These are phyloP conservation scores for Auricularia sp. DNA, from an alignment of 768 basidiomycete genomes.

Conservation along the genomic window DNA sequence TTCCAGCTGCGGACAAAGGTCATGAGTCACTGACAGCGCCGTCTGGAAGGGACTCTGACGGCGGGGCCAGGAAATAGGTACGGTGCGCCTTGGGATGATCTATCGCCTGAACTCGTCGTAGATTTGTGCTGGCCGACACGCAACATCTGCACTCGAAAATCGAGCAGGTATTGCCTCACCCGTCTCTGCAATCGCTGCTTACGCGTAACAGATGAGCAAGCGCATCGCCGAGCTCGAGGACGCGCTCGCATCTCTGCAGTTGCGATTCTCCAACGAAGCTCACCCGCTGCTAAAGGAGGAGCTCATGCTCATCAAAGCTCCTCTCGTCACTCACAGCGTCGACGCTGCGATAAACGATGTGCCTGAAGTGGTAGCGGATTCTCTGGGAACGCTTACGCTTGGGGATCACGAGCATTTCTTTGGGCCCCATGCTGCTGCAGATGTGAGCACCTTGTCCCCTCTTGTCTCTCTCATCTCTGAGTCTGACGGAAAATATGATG, in stretches of 20 bases:
- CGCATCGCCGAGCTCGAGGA: slow-evolving; percentile 50
- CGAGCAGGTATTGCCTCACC: not conserved
- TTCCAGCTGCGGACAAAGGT: too few species aligned
- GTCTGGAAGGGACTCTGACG: not conserved
- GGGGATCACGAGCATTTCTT: not conserved
- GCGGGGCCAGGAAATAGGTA: not conserved
- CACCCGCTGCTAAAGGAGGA: slow-evolving; percentile 67
- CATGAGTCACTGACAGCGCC: not conserved
- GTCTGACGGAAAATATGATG: too few species aligned
- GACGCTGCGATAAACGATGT: not conserved
- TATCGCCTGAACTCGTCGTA: not conserved
- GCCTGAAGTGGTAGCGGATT: not conserved
- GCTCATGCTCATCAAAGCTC: slow-evolving; percentile 63
- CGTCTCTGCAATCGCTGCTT: too few species aligned
- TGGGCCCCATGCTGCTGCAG: not conserved
- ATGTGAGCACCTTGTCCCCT: not conserved
- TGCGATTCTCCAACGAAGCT: slow-evolving; percentile 37
- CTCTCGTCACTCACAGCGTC: not conserved
- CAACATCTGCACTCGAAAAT: not conserved
- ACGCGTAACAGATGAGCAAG: not conserved
- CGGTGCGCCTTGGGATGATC: not conserved
- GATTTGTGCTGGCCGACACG: not conserved
- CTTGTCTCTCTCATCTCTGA: too few species aligned
- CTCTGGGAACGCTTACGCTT: not conserved
- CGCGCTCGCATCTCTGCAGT: slow-evolving; percentile 38